These are phyloP conservation scores for Ramaria rubella DNA, from an alignment of 768 basidiomycete species.

Conservation along the genomic window DNA sequence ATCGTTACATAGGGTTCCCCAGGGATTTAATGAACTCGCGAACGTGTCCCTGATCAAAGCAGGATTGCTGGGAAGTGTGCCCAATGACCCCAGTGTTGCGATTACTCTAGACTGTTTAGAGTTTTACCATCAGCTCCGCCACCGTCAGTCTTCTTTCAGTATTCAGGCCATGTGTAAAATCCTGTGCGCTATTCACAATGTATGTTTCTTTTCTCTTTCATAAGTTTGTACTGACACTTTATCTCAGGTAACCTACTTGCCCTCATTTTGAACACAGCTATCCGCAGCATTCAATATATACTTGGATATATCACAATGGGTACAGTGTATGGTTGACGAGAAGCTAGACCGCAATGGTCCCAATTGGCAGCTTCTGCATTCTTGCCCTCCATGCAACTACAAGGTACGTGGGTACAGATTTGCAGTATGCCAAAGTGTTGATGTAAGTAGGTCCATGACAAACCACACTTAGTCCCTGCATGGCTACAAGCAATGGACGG, in stretches of 20 bases:
- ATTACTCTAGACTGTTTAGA: slow-evolving; percentile 3
- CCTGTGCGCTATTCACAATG: slow-evolving; percentile 5
- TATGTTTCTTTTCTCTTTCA: background rate
- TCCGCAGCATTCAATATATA: slow-evolving; percentile 9
- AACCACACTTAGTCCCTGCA: slow-evolving; percentile 7
- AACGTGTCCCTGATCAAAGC: background rate
- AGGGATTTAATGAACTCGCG: background rate
- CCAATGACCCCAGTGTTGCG: background rate
- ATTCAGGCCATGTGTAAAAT: slow-evolving; percentile 16
- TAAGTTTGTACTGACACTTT: background rate
- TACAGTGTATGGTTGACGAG: background rate
- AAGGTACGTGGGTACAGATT: background rate
- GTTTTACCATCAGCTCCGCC: slow-evolving; percentile 21
- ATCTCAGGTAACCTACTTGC: background rate
- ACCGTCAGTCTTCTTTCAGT: slow-evolving; percentile 21
- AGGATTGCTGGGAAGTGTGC: background rate
- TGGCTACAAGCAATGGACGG: slow-evolving; percentile 18
- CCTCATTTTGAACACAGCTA: slow-evolving; percentile 3
- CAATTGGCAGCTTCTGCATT: slow-evolving; percentile 21
- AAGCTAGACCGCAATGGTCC: background rate
- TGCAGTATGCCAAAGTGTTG: background rate
- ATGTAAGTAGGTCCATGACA: slow-evolving; percentile 12
- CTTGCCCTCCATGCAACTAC: slow-evolving; percentile 24
- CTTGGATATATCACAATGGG: slow-evolving; percentile 7
- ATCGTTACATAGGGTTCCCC: background rate